Conservation (phyloP, 768 basidiomycete species). For the Tephrocybe rancida region DNA sequence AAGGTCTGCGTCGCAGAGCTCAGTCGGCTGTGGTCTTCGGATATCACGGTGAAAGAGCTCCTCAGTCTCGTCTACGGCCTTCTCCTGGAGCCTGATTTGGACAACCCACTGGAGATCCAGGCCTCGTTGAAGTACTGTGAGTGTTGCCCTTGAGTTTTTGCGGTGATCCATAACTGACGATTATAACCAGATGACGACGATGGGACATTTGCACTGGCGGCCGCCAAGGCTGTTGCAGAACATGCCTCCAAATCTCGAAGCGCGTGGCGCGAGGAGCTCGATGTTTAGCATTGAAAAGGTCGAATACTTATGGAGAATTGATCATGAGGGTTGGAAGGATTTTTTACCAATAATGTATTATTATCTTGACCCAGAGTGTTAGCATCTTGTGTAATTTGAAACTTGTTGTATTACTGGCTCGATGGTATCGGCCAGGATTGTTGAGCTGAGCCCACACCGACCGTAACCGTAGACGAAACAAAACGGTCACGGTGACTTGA, state of each 20-base stretch:
- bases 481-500: too few species aligned
- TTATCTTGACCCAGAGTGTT: too few species aligned
- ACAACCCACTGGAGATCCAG: constrained; percentile 31
- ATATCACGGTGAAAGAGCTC: constrained; percentile 27
- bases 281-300: background rate
- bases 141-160: background rate
- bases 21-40: constrained; percentile 30
- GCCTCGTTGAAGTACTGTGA: constrained; percentile 31
- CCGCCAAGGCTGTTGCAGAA: constrained; percentile 21
- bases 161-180: background rate
- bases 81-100: constrained; percentile 27
- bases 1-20: constrained; percentile 33
- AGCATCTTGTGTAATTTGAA: too few species aligned
- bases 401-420: too few species aligned
- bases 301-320: too few species aligned
- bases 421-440: too few species aligned
- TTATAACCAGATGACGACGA: constrained; percentile 26
- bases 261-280: constrained; percentile 25
- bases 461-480: too few species aligned
- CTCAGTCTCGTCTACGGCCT: constrained; percentile 26
- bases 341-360: too few species aligned
- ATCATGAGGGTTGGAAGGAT: too few species aligned
- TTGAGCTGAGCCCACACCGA: too few species aligned
- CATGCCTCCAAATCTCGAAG: constrained; percentile 27
- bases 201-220: constrained; percentile 29